Base-by-base conservation (phyloP, 169 alveolate species). In the Plasmodium chabaudi region DNA sequence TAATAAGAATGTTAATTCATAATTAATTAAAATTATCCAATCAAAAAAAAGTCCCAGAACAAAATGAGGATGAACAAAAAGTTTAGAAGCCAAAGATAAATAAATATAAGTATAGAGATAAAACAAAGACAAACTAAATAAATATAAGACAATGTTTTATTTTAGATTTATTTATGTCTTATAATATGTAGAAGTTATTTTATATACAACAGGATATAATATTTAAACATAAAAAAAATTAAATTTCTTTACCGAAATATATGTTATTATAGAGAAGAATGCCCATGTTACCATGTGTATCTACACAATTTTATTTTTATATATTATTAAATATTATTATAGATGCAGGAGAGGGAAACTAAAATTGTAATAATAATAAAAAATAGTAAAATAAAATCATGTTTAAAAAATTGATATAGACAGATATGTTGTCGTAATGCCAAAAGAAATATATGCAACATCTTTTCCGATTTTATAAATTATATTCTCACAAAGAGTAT, bases 261-360 rank as follows among this genome's bases (percentile, higher is more conserved):
- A 34, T 34, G 42, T 34, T 34, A 34, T 34, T 34, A 34, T 34
- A 34, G 42, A 34, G 42, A 34, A 34, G 42, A 34, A 34, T 34
- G 4, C 4, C 47, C 87, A 51, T 51, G 9, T 27, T 39, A 2
- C 23, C 34, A 56, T 56, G 88, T 77, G 88, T 77, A 77, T 49
- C 56, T 77, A 77, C 88, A 77, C 88, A 64, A 64, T n/a, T 63
- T 9, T 63, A 56, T 75, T 46, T 63, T 15, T 3, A 60, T 63
- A 47, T 6, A 44, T 19, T 21, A 44, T 44, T 64, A 23, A 23
- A 13, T 57, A 77, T 27, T 64, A 39, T 77, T 61, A 21, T 61
- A 42, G 9, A 59, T 71, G 84, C 9, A 12, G 12, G 25, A 47
- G 21, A 19, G 53, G 25, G 25, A 74, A 74, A 74, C 42, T 60